Base-by-base conservation (phyloP, 2,329 filamentous ascomycete species). In the Arthrobotrys megalospora region DNA sequence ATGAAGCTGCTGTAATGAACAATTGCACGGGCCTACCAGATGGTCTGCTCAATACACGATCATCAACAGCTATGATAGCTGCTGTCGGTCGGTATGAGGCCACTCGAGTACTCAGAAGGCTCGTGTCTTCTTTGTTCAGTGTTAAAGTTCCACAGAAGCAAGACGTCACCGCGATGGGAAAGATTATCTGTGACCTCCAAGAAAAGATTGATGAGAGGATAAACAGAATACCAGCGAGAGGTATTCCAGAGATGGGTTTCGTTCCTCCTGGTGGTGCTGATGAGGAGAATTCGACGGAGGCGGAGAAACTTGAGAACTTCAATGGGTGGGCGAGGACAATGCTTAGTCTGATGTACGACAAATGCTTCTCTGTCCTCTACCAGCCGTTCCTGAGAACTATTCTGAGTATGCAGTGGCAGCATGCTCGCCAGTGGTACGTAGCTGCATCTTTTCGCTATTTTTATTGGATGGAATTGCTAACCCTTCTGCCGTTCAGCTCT, bases 301-400 rank as follows among this genome's bases (percentile, higher is more conserved):
- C 79, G 10, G 80, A 81, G 55, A 77, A 72, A 24, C 36, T 75
- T 8, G 72, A 79, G 16, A 77, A 81, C 28, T 82, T 82, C 52
- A 82, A 82, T 55, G 79, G 80, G 24, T 82, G 81, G 81, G 81
- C 81, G 34, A 78, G 81, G 60, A 80, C 81, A 11, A 82, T 82
- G 81, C 58, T 82, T 45, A 82, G 81, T 62, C 63, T 81, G 58
- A 69, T 81, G 62, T 81, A 80, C 50, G 81, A 82, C 53, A 78
- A 80, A 16, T 80, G 81, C 21, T 82, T 81, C 55, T 81, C 71
- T 8, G 80, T 82, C 34, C 67, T 82, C 10, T 81, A 81, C 32
- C 81, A 82, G 43, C 81, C 81, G 7, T 81, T 82, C 58, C 38
- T 82, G 3, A 80, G 81, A 64, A 82, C 80, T 34, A 78, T 81